A percentile compares a stretch with the other conserved stretches of the same genome.
Conservation (phyloP, 2,329 filamentous ascomycete species). For the Ascochyta pisi region DNA sequence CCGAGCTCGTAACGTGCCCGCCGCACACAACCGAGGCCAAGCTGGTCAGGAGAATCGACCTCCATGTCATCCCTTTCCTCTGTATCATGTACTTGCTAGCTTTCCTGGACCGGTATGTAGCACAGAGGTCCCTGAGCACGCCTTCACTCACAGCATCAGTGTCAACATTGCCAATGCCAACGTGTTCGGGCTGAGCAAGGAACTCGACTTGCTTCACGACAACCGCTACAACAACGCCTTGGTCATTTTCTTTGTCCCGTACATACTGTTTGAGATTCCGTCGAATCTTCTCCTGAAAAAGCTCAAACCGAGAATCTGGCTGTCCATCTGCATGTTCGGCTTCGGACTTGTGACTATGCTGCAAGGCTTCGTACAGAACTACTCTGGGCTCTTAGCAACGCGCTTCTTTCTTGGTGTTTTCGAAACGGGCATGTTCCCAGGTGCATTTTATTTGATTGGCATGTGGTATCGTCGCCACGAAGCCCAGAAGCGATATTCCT, state of each 20-base stretch:
- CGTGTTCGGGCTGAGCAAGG: conserved; percentile 57
- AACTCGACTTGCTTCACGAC: conserved; percentile 52
- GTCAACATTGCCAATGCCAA: conserved; percentile 64
- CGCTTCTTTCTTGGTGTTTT: conserved; percentile 79
- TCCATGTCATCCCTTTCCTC: conserved; percentile 58
- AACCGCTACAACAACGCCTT: conserved; percentile 59
- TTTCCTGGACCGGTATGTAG: conserved; percentile 53
- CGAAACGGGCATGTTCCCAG: conserved; percentile 62
- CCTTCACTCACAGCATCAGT: conserved; percentile 26
- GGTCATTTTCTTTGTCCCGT: conserved; percentile 63
- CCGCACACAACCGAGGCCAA: conserved; percentile 58
- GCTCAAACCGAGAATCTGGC: conserved; percentile 60
- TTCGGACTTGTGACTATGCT: conserved; percentile 79
- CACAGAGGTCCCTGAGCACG: neutral
- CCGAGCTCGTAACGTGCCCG: conserved; percentile 52
- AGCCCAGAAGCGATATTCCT: conserved; percentile 88
- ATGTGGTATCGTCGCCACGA: conserved; percentile 92
- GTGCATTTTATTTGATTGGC: conserved; percentile 71
- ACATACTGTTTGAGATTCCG: conserved; percentile 62
- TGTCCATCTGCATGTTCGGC: conserved; percentile 81
- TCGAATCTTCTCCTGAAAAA: conserved; percentile 61
- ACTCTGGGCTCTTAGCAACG: conserved; percentile 76
- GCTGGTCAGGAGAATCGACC: conserved; percentile 55
- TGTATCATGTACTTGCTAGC: conserved; percentile 60
- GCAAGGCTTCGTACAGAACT: conserved; percentile 81